Conservation (phyloP, 306 rosid genomes). For the Crataegus laevigata region DNA sequence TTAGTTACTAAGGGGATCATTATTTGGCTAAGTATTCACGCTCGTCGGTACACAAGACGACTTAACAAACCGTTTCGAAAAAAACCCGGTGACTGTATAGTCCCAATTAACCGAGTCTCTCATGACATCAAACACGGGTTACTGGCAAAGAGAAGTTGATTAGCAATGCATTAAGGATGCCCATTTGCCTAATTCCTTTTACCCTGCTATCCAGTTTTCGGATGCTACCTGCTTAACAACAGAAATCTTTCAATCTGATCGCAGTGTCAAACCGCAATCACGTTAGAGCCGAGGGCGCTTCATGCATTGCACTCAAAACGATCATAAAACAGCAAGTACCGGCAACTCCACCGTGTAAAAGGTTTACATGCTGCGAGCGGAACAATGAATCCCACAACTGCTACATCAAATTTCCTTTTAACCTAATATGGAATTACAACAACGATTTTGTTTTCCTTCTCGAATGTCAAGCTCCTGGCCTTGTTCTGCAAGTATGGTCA, state of each 20-base stretch:
- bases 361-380: background rate
- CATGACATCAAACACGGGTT: too few relatives aligned
- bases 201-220: background rate
- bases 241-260: background rate
- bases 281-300: background rate
- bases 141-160: background rate
- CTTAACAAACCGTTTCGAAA: too few relatives aligned
- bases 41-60: too few relatives aligned
- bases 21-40: too few relatives aligned
- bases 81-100: too few relatives aligned
- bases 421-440: background rate
- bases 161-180: background rate
- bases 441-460: background rate
- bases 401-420: background rate
- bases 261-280: background rate
- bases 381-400: background rate
- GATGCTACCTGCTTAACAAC: background rate
- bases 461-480: background rate
- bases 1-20: too few relatives aligned
- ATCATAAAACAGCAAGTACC: background rate
- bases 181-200: background rate
- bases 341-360: background rate
- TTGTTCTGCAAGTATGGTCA: background rate
- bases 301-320: background rate
- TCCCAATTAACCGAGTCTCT: too few relatives aligned